These are phyloP conservation scores for Populus trichocarpa DNA, from an alignment of 441 rosid species.

Conservation along the genomic window DNA sequence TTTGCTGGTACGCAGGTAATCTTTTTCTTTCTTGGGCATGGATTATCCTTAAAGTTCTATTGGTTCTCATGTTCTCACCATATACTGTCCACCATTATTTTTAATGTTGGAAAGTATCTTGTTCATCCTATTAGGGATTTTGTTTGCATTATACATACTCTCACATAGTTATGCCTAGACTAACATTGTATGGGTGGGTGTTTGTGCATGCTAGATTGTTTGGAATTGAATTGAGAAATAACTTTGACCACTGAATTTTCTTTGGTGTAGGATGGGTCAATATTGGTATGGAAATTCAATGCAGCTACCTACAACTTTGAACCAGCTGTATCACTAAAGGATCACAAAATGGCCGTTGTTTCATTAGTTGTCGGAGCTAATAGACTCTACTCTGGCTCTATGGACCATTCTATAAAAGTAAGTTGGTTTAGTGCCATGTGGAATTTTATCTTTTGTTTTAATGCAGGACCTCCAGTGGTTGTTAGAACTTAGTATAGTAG, in stretches of 20 bases:
- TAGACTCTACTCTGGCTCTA: constrained; percentile 90
- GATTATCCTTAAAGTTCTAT: neutral
- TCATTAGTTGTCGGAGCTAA: constrained; percentile 92
- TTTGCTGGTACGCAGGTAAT: constrained; percentile 92
- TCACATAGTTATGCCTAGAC: neutral
- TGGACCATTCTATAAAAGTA: constrained; percentile 87
- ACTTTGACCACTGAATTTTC: neutral
- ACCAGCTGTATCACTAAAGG: constrained; percentile 71
- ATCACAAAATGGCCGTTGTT: constrained; percentile 72
- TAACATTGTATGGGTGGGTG: neutral
- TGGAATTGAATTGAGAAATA: neutral
- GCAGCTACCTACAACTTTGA: constrained; percentile 63
- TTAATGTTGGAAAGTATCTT: neutral
- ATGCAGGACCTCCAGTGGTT: constrained; percentile 8
- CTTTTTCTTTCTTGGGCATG: neutral
- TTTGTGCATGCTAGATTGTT: too few relatives aligned
- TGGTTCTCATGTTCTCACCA: neutral
- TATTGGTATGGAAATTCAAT: constrained; percentile 90
- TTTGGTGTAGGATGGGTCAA: constrained; percentile 69
- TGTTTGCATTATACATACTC: neutral
- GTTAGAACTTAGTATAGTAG: neutral
- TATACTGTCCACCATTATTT: neutral
- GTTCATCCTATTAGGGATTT: neutral
- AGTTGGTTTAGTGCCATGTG: constrained; percentile 13
- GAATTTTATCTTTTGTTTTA: neutral